A percentile compares a stretch with the other conserved stretches of the same genome.
Evolutionary conservation across 2,329 filamentous ascomycete genomes (phyloP).

Genomic region (Rutstroemia sp.): DNA sequence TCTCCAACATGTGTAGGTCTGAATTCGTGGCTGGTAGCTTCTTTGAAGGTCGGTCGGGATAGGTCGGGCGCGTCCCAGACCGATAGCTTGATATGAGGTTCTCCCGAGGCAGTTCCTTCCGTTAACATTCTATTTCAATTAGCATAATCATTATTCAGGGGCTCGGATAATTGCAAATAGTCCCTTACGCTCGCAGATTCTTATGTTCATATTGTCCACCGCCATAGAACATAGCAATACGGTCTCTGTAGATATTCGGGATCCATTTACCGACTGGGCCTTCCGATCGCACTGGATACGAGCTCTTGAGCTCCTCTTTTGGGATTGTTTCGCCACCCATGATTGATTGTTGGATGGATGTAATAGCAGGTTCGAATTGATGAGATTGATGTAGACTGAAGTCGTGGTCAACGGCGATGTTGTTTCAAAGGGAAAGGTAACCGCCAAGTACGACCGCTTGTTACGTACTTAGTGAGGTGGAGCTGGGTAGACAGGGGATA

Average conservation of each 20-base stretch:
- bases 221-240: conserved; percentile 74
- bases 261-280: conserved; percentile 69
- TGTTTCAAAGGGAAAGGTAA: not conserved
- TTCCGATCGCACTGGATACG: conserved; percentile 28
- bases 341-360: conserved; percentile 17
- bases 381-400: not conserved
- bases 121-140: conserved; percentile 54
- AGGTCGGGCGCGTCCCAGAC: conserved; percentile 79
- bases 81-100: conserved; percentile 72
- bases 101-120: conserved; percentile 58
- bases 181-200: conserved; percentile 61
- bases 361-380: conserved; percentile 2
- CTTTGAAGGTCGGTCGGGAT: conserved; percentile 75
- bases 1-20: conserved; percentile 66
- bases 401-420: conserved; percentile 2
- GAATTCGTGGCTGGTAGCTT: conserved; percentile 71
- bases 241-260: conserved; percentile 74
- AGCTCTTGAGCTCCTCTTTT: conserved; percentile 21
- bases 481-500: not conserved
- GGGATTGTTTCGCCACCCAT: conserved; percentile 30
- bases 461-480: conserved; percentile 5
- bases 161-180: conserved; percentile 7
- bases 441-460: conserved; percentile 4
- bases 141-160: not conserved
- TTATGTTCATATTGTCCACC: conserved; percentile 70